These are phyloP conservation scores for sorghum (Sorghum bicolor) DNA, from an alignment of 176 grass and related monocot species.

Conservation along the genomic window Sorghum_bicolor_NCBIv3 NC_012879.2:49531501-49532000, in stretches of 20 bases:
- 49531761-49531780: not conserved
- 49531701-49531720: conserved; percentile 26
- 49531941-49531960: not conserved
- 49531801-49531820: not conserved
- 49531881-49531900: not conserved
- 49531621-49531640: conserved; percentile 24
- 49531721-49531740: not conserved
- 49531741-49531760: not conserved
- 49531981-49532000: not conserved
- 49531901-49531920: not conserved
- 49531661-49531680: not conserved
- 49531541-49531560: not conserved
- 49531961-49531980: not conserved
- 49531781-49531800: not conserved
- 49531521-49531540: not conserved
- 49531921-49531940: not conserved
- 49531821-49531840: not conserved
- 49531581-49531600: conserved; percentile 21
- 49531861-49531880: not conserved
- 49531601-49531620: conserved; percentile 38
- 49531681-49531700: conserved; percentile 10
- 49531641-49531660: conserved; percentile 34
- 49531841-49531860: not conserved
- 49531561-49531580: conserved; percentile 10
- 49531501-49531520: not conserved